Percentiles rank a stretch among this genome's conserved stretches.
Evolutionary conservation across 192 early-diverging fungal species (phyloP).

Genomic region (Piromyces sp.): DNA sequence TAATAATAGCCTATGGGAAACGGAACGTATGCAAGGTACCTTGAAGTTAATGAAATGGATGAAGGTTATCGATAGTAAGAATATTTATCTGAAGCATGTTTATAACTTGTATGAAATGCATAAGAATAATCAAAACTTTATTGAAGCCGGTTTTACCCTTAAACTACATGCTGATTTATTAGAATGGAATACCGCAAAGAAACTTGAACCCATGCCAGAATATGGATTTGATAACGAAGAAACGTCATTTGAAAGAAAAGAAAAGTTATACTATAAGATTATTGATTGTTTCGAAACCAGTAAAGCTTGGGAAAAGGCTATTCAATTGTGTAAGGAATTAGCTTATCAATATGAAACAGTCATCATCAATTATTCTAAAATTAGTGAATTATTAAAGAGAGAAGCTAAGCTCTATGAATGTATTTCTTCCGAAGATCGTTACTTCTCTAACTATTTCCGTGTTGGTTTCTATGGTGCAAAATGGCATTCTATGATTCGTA

Average conservation of each 20-base stretch:
- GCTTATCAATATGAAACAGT: conserved; percentile 32
- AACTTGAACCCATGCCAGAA: conserved; percentile 25
- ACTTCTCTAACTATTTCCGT: conserved; percentile 46
- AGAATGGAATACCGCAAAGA: conserved; percentile 32
- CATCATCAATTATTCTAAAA: conserved; percentile 27
- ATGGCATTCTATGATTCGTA: conserved; percentile 27
- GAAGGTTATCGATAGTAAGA: conserved; percentile 29
- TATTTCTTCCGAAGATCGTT: conserved; percentile 27
- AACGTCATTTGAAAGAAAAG: conserved; percentile 41
- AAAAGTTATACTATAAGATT: conserved; percentile 34
- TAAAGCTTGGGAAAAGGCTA: conserved; percentile 52
- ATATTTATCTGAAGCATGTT: conserved; percentile 50
- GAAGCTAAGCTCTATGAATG: conserved; percentile 32
- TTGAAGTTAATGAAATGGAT: conserved; percentile 49
- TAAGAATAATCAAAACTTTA: conserved; percentile 23
- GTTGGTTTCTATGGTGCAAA: conserved; percentile 53
- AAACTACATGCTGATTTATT: conserved; percentile 49
- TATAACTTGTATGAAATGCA: conserved; percentile 42
- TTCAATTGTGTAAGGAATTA: conserved; percentile 45
- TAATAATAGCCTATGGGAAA: conserved; percentile 8
- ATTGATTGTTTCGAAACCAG: conserved; percentile 43
- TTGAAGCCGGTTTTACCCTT: conserved; percentile 50
- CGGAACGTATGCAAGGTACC: conserved; percentile 39
- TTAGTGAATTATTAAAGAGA: conserved; percentile 27
- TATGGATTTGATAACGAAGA: conserved; percentile 24